Base-by-base conservation (phyloP, 352 stramenopile genomes). In the Phytophthora colocasiae region DNA sequence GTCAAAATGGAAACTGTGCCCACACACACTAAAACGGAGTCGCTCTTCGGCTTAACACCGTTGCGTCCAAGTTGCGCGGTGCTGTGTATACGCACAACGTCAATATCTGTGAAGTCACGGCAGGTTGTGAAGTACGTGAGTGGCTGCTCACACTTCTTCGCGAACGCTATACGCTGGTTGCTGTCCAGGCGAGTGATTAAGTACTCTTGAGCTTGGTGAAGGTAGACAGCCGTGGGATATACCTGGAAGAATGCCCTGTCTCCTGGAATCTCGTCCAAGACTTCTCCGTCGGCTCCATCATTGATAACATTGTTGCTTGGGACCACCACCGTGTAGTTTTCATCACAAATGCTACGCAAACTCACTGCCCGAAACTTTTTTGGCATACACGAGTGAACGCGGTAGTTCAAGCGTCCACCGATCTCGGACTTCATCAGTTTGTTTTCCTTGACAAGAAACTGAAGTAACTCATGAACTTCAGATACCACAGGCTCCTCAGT, bases 191-290 rank as follows among this genome's bases (percentile, higher is more conserved):
- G 85, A 11, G 80, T 92, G 58, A 98, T 91, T 31, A 98, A 64
- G 68, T 97, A 98, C 57, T 97, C 92, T 17, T 90, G 77, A 14
- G 80, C 93, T 56, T 97, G 93, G 57, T 98, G 88, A 43, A 98
- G 76, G 68, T 98, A 98, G 3, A 97, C 93, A 10, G 88, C 95
- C 0, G 89, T 89, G 24, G 91, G 90, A 50, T 97, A 98, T 14
- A 98, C 75, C 61, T 97, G 87, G 51, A 98, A 98, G 52, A 98
- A 98, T 0, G 91, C 91, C 45, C 72, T 66, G 44, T 92, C 84
- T 36, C 91, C 90, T 36, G 91, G 87, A 45, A 98, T 87, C 51
- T 86, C 73, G 63, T 98, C 95, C 15, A 98, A 73, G n/a, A 91
- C 61, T 63, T 78, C 66, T 4, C 61, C 52, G 3, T 74, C 52